Evolutionary conservation across 129 eudicot species (phyloP).

Genomic region (Artemisia tridentata): DNA sequence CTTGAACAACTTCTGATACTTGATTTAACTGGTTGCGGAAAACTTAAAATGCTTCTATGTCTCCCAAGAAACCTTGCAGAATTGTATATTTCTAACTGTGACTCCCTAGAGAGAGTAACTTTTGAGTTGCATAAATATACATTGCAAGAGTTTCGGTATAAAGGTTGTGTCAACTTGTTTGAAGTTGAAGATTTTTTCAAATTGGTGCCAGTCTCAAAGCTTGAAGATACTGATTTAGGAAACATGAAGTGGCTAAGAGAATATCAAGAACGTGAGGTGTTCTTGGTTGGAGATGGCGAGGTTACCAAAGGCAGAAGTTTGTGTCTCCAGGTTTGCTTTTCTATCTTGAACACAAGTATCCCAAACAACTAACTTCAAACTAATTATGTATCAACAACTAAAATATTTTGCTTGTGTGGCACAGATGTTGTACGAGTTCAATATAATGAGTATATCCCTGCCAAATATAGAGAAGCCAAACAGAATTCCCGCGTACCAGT

Average conservation of each 20-base stretch:
- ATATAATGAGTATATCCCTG: constrained; percentile 23
- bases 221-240: constrained; percentile 20
- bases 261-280: constrained; percentile 20
- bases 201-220: constrained; percentile 13
- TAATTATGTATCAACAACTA: background rate
- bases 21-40: constrained; percentile 1
- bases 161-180: constrained; percentile 17
- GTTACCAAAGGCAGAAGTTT: constrained; percentile 19
- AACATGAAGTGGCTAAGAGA: constrained; percentile 26
- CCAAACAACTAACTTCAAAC: too few species aligned
- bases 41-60: background rate
- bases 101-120: too few species aligned
- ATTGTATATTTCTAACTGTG: constrained; percentile 15
- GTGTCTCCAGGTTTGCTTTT: too few species aligned
- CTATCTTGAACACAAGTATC: too few species aligned
- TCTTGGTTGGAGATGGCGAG: constrained; percentile 26
- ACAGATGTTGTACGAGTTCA: constrained; percentile 33
- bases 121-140: too few species aligned
- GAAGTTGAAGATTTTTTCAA: constrained; percentile 27
- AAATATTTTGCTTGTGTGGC: background rate
- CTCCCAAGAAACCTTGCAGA: background rate
- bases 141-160: too few species aligned
- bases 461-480: background rate
- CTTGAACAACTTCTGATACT: constrained; percentile 23
- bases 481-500: background rate